Evolutionary conservation across 176 grass and related monocot species (phyloP).

Genomic region (Lolium rigidum): DNA sequence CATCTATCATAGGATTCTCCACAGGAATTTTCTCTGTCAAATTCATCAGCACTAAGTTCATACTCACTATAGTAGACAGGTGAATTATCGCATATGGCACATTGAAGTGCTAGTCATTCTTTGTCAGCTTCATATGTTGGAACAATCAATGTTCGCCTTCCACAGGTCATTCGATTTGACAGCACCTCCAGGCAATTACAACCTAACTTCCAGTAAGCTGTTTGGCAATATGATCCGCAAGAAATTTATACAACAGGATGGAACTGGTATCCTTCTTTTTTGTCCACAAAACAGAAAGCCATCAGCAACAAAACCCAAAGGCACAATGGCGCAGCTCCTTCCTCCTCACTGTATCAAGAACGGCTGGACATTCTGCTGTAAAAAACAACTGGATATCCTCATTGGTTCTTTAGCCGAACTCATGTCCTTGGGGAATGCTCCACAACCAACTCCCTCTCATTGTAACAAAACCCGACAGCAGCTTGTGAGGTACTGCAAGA

Average conservation of each 20-base stretch:
- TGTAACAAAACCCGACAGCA: neutral
- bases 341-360: neutral
- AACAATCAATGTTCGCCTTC: neutral
- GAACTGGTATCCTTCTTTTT: neutral
- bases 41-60: neutral
- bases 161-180: neutral
- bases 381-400: neutral
- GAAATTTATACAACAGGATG: neutral
- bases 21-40: neutral
- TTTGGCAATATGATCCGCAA: neutral
- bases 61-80: neutral
- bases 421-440: neutral
- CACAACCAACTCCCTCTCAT: conserved; percentile 9
- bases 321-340: neutral
- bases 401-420: conserved; percentile 9
- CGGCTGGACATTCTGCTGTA: neutral
- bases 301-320: too few species aligned
- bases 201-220: neutral
- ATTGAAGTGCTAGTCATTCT: neutral
- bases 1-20: neutral
- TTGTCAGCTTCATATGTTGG: neutral
- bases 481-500: neutral
- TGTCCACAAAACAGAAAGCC: neutral
- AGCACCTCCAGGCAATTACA: neutral
- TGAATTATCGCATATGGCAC: neutral